Evolutionary conservation across 495 filamentous ascomycete genomes (phyloP).

Genomic region (Cetradonia linearis): DNA sequence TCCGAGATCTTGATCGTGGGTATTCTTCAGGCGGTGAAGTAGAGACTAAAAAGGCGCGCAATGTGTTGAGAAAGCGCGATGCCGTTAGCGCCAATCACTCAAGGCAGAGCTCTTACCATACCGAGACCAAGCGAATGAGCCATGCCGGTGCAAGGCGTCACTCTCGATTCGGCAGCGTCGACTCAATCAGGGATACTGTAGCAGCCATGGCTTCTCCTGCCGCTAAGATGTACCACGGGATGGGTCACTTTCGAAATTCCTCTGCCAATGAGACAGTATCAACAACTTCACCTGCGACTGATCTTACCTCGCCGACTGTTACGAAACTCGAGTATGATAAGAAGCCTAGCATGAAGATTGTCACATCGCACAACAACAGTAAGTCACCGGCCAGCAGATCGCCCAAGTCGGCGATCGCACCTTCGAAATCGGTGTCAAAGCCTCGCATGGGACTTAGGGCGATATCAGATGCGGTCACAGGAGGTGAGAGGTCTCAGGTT

Average conservation of each 20-base stretch:
- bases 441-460: conserved; percentile 59
- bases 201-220: conserved; percentile 32
- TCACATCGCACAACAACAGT: conserved; percentile 38
- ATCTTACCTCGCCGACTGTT: conserved; percentile 40
- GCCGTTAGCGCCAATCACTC: conserved; percentile 45
- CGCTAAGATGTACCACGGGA: conserved; percentile 53
- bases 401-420: conserved; percentile 34
- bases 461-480: conserved; percentile 69
- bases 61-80: conserved; percentile 72
- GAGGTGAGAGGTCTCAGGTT: conserved; percentile 47
- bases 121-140: conserved; percentile 47
- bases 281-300: conserved; percentile 23
- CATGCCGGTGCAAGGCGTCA: conserved; percentile 55
- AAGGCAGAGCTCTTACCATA: conserved; percentile 60
- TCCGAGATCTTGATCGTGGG: conserved; percentile 66
- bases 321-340: conserved; percentile 53
- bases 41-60: conserved; percentile 58
- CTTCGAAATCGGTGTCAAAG: conserved; percentile 38
- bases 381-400: conserved; percentile 44
- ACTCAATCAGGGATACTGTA: conserved; percentile 40
- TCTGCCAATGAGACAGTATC: conserved; percentile 32
- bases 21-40: conserved; percentile 89
- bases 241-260: conserved; percentile 38
- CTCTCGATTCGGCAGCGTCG: conserved; percentile 68
- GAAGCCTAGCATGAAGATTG: conserved; percentile 35